Evolutionary conservation across 2,329 filamentous ascomycete species (phyloP).

Genomic region (Epicoccum sorghinum): DNA sequence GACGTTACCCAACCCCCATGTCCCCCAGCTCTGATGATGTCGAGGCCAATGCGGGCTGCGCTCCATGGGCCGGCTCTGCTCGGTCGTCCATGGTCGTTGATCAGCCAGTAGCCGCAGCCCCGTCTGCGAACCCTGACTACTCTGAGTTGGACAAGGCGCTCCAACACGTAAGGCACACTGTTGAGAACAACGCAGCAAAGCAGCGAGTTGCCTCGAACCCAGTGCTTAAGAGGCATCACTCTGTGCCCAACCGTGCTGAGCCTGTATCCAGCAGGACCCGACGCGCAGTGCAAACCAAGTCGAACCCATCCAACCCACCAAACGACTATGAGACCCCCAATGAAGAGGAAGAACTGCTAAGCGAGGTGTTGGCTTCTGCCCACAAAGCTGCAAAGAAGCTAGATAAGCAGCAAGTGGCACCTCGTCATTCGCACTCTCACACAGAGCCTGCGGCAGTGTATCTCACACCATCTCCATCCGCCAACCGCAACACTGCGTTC

Average conservation of each 20-base stretch:
- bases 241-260: constrained; percentile 49
- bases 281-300: constrained; percentile 72
- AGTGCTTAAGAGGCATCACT: constrained; percentile 57
- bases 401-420: constrained; percentile 57
- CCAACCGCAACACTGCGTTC: constrained; percentile 80
- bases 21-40: constrained; percentile 84
- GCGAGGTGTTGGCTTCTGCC: constrained; percentile 83
- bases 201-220: constrained; percentile 52
- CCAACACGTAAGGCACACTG: constrained; percentile 64
- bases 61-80: constrained; percentile 80
- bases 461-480: constrained; percentile 78
- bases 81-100: constrained; percentile 81
- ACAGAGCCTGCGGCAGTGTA: constrained; percentile 65
- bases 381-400: constrained; percentile 76
- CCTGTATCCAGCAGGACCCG: constrained; percentile 80
- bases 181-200: constrained; percentile 54
- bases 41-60: constrained; percentile 90
- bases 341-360: constrained; percentile 93
- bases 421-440: constrained; percentile 65
- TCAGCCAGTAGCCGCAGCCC: constrained; percentile 55
- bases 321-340: constrained; percentile 92
- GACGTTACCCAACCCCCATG: constrained; percentile 81
- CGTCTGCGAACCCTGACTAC: constrained; percentile 58
- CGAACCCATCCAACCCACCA: constrained; percentile 76
- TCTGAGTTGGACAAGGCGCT: constrained; percentile 67